These are phyloP conservation scores for Lachnellula occidentalis DNA, from an alignment of 2,329 filamentous ascomycete species.

Conservation along the genomic window DNA sequence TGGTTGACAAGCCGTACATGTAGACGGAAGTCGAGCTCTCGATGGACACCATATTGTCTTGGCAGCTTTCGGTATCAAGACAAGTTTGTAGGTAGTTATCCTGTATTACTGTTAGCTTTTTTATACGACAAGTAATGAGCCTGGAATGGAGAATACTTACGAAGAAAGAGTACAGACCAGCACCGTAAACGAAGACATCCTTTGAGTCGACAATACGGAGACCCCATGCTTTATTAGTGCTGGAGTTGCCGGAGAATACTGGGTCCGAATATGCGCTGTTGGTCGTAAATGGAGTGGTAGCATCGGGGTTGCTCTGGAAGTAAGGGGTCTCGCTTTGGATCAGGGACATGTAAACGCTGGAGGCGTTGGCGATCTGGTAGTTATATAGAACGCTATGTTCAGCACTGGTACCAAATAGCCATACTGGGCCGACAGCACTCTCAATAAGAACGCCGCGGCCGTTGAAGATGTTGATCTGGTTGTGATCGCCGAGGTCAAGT, in stretches of 20 bases:
- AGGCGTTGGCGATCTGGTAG: slow-evolving; percentile 75
- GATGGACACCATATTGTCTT: slow-evolving; percentile 71
- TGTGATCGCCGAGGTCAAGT: slow-evolving; percentile 66
- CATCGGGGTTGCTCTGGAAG: slow-evolving; percentile 77
- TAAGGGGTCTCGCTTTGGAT: slow-evolving; percentile 90
- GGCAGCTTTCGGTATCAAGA: slow-evolving; percentile 62
- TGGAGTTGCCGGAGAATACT: slow-evolving; percentile 49
- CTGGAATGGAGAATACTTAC: background rate
- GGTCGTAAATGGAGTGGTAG: slow-evolving; percentile 57
- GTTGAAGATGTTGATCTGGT: slow-evolving; percentile 83
- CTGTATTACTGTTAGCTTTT: background rate
- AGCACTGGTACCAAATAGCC: slow-evolving; percentile 73
- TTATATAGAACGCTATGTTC: slow-evolving; percentile 69
- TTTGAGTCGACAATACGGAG: slow-evolving; percentile 63
- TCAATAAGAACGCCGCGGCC: slow-evolving; percentile 69
- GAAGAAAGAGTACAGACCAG: slow-evolving; percentile 77
- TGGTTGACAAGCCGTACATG: slow-evolving; percentile 67
- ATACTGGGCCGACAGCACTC: slow-evolving; percentile 65
- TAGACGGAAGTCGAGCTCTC: slow-evolving; percentile 56
- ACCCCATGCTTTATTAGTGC: slow-evolving; percentile 65
- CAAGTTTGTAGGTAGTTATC: slow-evolving; percentile 74
- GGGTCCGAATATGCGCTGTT: slow-evolving; percentile 60
- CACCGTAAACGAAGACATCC: slow-evolving; percentile 65
- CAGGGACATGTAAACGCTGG: slow-evolving; percentile 73
- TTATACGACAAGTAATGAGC: background rate